Evolutionary conservation across 371 early-diverging fungal genomes (phyloP).

Genomic region (Catenaria anguillulae): DNA sequence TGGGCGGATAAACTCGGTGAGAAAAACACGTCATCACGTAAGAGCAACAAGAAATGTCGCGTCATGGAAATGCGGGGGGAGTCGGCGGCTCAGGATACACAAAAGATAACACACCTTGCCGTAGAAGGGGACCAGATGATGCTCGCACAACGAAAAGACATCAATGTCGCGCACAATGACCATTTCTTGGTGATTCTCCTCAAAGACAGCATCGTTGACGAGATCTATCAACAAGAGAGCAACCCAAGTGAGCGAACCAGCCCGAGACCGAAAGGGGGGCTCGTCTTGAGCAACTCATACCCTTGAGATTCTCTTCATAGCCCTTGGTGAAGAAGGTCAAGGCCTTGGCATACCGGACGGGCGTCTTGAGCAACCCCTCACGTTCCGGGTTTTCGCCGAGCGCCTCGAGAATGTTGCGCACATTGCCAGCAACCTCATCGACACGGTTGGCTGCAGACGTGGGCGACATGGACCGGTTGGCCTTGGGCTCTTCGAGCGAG

Average conservation of each 20-base stretch:
- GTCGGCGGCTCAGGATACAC: too few species aligned
- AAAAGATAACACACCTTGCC: too few species aligned
- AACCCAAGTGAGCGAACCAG: not conserved
- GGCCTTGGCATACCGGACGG: slow-evolving; percentile 92
- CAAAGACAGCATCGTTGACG: slow-evolving; percentile 83
- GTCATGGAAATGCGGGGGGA: too few species aligned
- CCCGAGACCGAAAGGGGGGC: not conserved
- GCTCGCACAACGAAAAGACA: slow-evolving; percentile 92
- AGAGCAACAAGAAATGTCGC: not conserved
- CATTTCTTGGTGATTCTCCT: slow-evolving; percentile 98
- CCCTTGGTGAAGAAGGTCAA: slow-evolving; percentile 93
- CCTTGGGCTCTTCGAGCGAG: not conserved
- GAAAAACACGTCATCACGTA: not conserved
- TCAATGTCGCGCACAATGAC: slow-evolving; percentile 91
- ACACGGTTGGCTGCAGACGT: not conserved
- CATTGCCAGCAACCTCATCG: slow-evolving; percentile 13
- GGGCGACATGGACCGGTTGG: not conserved
- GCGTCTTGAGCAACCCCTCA: slow-evolving; percentile 90
- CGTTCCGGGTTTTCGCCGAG: slow-evolving; percentile 91
- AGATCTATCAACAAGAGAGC: slow-evolving; percentile 44
- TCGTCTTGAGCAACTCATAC: slow-evolving; percentile 29
- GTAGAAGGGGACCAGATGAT: slow-evolving; percentile 94
- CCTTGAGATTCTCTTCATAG: slow-evolving; percentile 70
- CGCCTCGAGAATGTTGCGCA: slow-evolving; percentile 71
- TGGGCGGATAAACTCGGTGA: not conserved